Evolutionary conservation across 2,329 filamentous ascomycete species (phyloP), one percentile per base, ranked within the genome.

Genomic region (Capronia epimyces): DNA sequence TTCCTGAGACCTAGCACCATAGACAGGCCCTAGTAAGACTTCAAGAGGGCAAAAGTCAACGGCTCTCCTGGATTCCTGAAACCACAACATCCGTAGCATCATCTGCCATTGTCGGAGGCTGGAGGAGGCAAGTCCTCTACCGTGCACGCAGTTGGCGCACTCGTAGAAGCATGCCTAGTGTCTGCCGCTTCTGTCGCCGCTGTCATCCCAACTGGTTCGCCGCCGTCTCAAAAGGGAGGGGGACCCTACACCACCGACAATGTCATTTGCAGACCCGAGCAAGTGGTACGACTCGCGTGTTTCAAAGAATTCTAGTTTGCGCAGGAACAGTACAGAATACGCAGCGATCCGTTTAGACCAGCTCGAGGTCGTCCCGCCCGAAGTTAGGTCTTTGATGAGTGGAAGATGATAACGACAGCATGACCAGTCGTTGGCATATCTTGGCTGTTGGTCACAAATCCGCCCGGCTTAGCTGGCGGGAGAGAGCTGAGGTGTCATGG

Each of bases 381-480:
- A 29, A 37, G 45, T 43, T 47, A 43, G 43, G 32, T 40, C 41
- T 43, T 47, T 49, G 56, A 53, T 56, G 51, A 46, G 46, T 53
- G 44, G 57, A 36, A 41, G 51, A 57, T 36, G 42, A 43, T 43
- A 43, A 49, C 43, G 15, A 22, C 36, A 44, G 50, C 56, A 55
- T 43, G 46, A 46, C 59, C 59, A 62, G 54, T 62, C 56, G 47
- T 48, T 58, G 46, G 43, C 34, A 49, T 29, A n/a, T 47, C 34
- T 21, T 36, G 22, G 22, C 39, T 7, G 22, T 41, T 36, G 29
- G 51, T 59, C 50, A 54, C 37, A 37, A 55, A 46, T 51, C 57
- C 51, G 58, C 44, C 59, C 55, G 48, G 46, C 29, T 51, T 60
- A 60, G 56, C 41, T 43, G 29, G 53, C 54, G 54, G 52, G 40